These are phyloP conservation scores for Kewa caespitosa DNA, from an alignment of 179 eudicot genomes.

Conservation along the genomic window DNA sequence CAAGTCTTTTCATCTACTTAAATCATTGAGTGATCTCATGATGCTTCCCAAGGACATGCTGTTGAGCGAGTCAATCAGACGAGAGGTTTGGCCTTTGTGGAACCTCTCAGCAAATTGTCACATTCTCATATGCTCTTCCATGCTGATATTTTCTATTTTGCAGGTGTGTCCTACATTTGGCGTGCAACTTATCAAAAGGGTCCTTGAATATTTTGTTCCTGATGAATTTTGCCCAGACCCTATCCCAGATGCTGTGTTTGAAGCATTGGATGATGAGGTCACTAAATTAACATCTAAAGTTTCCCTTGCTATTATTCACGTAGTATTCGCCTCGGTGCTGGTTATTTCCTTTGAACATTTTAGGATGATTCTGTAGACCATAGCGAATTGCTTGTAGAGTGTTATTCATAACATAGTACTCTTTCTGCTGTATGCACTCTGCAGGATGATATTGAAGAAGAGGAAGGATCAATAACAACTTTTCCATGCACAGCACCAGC, in stretches of 20 bases:
- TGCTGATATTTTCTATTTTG: neutral
- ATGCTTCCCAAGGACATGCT: conserved; percentile 97
- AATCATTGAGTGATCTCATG: conserved; percentile 92
- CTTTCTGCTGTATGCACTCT: too few species aligned
- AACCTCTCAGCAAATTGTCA: conserved; percentile 6
- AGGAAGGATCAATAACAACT: conserved; percentile 20
- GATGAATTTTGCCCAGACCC: conserved; percentile 86
- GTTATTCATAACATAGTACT: too few species aligned
- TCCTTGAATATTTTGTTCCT: conserved; percentile 67
- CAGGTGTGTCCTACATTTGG: conserved; percentile 85
- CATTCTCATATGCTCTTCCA: neutral
- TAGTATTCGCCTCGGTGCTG: too few species aligned
- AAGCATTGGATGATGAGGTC: conserved; percentile 73
- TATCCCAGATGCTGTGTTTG: conserved; percentile 57
- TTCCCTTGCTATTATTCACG: neutral
- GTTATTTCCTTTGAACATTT: neutral
- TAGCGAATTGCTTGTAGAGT: too few species aligned
- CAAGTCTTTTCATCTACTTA: conserved; percentile 73
- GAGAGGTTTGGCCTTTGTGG: conserved; percentile 52
- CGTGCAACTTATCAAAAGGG: conserved; percentile 58
- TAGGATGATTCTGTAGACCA: neutral
- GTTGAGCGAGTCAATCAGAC: conserved; percentile 58
- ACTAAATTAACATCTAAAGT: conserved; percentile 12
- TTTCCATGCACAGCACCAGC: conserved; percentile 41
- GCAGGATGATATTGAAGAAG: conserved; percentile 29